Evolutionary conservation across 164 flowering plant genomes (phyloP), one percentile per base, ranked within the genome.

Genomic region (Chimonanthus salicifolius): DNA sequence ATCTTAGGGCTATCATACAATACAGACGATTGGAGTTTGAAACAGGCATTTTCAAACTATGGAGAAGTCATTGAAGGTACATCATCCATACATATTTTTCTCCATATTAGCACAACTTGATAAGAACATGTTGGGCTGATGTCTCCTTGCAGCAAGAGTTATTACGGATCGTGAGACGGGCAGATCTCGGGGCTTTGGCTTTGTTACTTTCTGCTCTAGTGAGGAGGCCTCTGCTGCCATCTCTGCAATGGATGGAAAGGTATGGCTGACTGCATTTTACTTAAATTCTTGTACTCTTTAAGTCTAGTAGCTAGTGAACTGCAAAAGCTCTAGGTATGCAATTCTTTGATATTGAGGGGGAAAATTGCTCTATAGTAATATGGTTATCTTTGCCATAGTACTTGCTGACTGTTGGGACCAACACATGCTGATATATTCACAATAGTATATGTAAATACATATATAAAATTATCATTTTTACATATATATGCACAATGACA

Each of bases 21-120:
- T 54, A 84, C 84, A 2, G 88, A 86, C 74, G 88, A 86, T 6
- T 62, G 47, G 20, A 76, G 80, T 67, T 72, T 86, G 62, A 81
- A 80, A 74, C 84, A 84, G 54, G 83, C 84, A 16, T 86, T 83
- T 43, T 50, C 78, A 16, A 50, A 64, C n/a, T 75, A 77, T 79
- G 89, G 89, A 4, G 84, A 84, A 73, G 84, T 86, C 13, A 68
- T 79, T 76, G 87, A 86, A 68, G 86, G 89, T 86, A 15, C 16
- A 65, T 71, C 2, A 15, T 11, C 50, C 11, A 62, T n/a, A 20
- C 50, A 7, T 18, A 7, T 58, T 8, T 7, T 8, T 43, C 48
- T 33, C 7, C 13, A 49, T 10, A 18, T 21, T 21, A 7, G 47
- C 11, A 7, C 15, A 9, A 21, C 18, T 33, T 20, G 4, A 6